Conservation (phyloP, 306 rosid species). For the Sophora flavescens region DNA sequence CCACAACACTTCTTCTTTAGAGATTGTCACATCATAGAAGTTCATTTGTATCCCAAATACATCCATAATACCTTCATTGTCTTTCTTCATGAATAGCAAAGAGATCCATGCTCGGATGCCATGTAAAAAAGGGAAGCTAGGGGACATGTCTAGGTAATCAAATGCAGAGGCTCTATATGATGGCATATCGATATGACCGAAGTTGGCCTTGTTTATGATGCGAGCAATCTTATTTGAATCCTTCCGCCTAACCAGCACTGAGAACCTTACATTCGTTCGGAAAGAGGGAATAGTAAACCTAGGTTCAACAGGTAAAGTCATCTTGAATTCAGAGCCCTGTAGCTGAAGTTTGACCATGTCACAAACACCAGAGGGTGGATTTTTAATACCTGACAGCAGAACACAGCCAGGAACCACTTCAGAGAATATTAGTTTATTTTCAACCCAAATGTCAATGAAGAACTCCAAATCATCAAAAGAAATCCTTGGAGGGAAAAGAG, state of each 20-base stretch:
- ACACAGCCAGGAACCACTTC: constrained; percentile 66
- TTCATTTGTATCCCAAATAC: constrained; percentile 77
- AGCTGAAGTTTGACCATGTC: constrained; percentile 57
- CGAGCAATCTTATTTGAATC: constrained; percentile 66
- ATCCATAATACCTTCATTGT: constrained; percentile 58
- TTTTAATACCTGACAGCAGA: constrained; percentile 49
- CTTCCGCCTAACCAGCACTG: constrained; percentile 69
- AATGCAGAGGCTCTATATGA: constrained; percentile 65
- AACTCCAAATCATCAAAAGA: constrained; percentile 74
- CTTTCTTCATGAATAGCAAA: constrained; percentile 69
- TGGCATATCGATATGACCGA: constrained; percentile 63
- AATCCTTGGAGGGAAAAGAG: constrained; percentile 67
- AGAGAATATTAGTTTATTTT: constrained; percentile 57
- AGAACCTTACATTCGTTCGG: constrained; percentile 59
- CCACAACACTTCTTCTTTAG: constrained; percentile 75
- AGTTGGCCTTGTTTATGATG: constrained; percentile 56
- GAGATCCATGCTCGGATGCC: constrained; percentile 77
- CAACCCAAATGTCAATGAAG: constrained; percentile 70
- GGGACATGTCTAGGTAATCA: constrained; percentile 71
- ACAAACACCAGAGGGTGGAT: constrained; percentile 50
- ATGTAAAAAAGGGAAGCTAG: constrained; percentile 58
- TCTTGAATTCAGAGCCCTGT: constrained; percentile 58
- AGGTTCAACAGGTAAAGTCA: constrained; percentile 65
- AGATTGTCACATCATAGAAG: constrained; percentile 67
- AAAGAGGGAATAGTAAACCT: constrained; percentile 55